A percentile compares a stretch with the other conserved stretches of the same genome.
Conservation (phyloP, 2,329 filamentous ascomycete genomes). For the Stemphylium vesicarium region DNA sequence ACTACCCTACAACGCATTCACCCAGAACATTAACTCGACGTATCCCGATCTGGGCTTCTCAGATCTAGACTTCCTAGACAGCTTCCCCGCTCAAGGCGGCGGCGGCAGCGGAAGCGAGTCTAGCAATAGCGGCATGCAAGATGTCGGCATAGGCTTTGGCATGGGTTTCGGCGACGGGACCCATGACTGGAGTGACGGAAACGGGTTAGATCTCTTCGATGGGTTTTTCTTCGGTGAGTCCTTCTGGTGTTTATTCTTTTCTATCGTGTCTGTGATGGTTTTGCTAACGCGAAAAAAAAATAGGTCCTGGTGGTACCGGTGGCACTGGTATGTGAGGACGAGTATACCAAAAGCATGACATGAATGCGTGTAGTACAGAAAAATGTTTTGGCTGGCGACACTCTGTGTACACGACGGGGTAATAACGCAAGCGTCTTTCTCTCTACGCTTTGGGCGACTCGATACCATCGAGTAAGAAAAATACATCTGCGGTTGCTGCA, state of each 20-base stretch:
- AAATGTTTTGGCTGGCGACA: no score
- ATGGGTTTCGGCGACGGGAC: constrained; percentile 54
- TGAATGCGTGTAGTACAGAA: no score
- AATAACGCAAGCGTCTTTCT: no score
- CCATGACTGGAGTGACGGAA: constrained; percentile 62
- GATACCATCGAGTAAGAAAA: no score
- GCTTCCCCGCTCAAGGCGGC: constrained; percentile 49
- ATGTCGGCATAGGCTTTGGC: constrained; percentile 67
- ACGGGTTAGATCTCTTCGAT: constrained; percentile 64
- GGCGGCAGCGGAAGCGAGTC: constrained; percentile 11
- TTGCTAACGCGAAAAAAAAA: background rate
- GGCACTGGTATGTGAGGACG: constrained; percentile 1
- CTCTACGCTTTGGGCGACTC: no score
- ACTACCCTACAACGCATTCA: constrained; percentile 39
- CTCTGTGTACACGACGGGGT: no score
- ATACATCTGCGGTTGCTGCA: no score
- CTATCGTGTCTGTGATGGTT: background rate
- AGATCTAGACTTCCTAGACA: constrained; percentile 63
- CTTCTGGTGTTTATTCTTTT: background rate
- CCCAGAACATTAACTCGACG: constrained; percentile 31
- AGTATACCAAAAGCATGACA: background rate
- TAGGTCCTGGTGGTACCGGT: constrained; percentile 8
- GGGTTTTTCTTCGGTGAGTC: constrained; percentile 58
- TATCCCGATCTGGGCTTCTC: constrained; percentile 50
- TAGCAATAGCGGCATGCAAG: constrained; percentile 56